Base-by-base conservation (phyloP, 2,329 filamentous ascomycete genomes). In the Claviceps quebecensis region DNA sequence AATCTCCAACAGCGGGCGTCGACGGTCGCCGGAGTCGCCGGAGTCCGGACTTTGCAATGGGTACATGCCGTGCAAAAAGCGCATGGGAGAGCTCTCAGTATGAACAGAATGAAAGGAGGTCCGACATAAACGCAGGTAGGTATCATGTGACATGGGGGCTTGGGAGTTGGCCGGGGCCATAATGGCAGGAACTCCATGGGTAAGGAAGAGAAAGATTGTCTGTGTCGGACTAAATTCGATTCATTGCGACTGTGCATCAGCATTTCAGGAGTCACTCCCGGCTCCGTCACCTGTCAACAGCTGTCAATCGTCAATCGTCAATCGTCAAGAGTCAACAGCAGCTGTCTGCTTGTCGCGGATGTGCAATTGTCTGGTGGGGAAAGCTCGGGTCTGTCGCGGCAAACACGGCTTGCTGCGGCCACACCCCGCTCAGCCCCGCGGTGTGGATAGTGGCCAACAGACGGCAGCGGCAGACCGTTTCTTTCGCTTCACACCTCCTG, bases 361-460 rank as follows among this genome's bases (percentile, higher is more conserved):
- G n/a, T 40, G 39, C 8, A 17, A 40, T 40, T 8, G n/a, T 17
- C n/a, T 40, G 39, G 49, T 47, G 49, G 36, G 45, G 49, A n/a
- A 46, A 13, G 19, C 23, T 46, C 26, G 36, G 23, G 43, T 49
- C 39, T 44, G 46, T 48, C 54, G 57, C 56, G 56, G 57, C 57
- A 53, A 58, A 56, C 55, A 53, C 55, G 50, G 53, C 53, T 57
- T 56, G 47, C 56, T 58, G 57, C 57, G 56, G 55, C 45, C 55
- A 59, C 57, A 48, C 57, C 51, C 48, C 8, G 16, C 23, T 14
- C 36, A 37, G 29, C 56, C 48, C 39, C 26, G 19, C 23, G 19
- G 47, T 29, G 23, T 8, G 22, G n/a, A 48, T 26, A 23, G 38
- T 14, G 5, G 23, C 29, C 9, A 34, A 34, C 29, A 34, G 29